Evolutionary conservation across 352 stramenopile genomes (phyloP), one percentile per base, ranked within the genome.

Genomic region (Phytophthora pseudosyringae): DNA sequence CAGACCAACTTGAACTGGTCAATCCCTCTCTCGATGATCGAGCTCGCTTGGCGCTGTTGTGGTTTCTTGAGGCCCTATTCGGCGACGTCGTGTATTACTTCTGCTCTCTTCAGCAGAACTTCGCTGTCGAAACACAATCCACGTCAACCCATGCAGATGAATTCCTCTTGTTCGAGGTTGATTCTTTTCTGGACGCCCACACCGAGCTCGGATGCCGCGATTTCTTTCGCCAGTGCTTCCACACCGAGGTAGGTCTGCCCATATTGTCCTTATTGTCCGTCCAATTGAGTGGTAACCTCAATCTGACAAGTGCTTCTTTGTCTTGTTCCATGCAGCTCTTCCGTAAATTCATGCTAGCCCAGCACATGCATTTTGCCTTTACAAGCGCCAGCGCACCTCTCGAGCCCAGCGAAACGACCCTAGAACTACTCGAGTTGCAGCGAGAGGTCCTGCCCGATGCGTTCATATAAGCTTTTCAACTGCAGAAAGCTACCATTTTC

Each of bases 161-260:
- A 25, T 81, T 68, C 33, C 43, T 91, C 31, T 63, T 89, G 15
- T 89, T 91, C 31, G 82, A 91, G 28, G 73, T 76, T 8, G 82
- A 91, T 44, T 75, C 77, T 3, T 90, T 87, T 38, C 50, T 91
- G 29, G 79, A 89, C 12, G 76, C 76, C 32, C 76, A 86, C 49
- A 86, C 78, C 5, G 85, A 90, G 49, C 56, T 93, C 8, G 85
- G 85, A 9, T 93, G 85, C 28, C 82, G 85, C 38, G 85, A 93
- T 33, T 87, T 93, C 59, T 93, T 93, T 35, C 82, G 85, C 33
- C 85, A 93, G 28, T 80, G 75, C 29, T 93, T 93, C 43, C 77
- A 88, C 44, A 87, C 85, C 3, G 59, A 90, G 78, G 84, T 93
- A 51, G 57, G 36, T 40, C 35, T 36, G 16, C 9, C 3, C 35